Conservation (phyloP, 2,329 filamentous ascomycete genomes). For the Raffaelea ambrosiae region DNA sequence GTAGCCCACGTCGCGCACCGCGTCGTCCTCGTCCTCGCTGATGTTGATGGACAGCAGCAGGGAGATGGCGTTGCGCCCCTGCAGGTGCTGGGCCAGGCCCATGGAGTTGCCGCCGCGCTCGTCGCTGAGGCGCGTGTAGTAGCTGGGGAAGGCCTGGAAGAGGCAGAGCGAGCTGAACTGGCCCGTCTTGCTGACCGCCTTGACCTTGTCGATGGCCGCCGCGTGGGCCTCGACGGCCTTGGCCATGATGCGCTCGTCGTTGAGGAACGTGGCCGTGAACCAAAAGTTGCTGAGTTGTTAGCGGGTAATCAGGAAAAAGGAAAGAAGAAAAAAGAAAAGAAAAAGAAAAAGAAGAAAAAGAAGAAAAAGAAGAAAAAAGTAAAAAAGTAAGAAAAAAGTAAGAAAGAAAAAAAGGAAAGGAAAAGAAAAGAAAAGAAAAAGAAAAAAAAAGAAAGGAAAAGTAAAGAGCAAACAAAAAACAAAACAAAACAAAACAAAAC, state of each 20-base stretch:
- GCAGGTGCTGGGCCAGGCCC: conserved; percentile 14
- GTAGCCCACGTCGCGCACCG: conserved; percentile 13
- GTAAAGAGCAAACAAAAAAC: background rate
- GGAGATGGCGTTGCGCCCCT: conserved; percentile 14
- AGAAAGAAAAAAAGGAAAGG: background rate
- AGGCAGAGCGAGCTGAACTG: conserved; percentile 16
- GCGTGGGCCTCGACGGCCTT: conserved; percentile 23
- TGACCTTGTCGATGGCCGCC: conserved; percentile 15
- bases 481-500: background rate
- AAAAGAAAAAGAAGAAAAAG: no score
- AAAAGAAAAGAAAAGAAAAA: background rate
- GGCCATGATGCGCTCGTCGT: conserved; percentile 24
- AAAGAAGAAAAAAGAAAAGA: background rate
- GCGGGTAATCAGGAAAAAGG: background rate
- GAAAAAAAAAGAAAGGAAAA: background rate
- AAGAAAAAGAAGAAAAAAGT: background rate
- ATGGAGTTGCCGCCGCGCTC: conserved; percentile 16
- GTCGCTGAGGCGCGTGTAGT: conserved; percentile 9
- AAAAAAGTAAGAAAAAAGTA: background rate
- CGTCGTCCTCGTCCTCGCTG: conserved; percentile 12
- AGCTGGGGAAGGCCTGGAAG: conserved; percentile 16
- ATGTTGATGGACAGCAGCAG: conserved; percentile 12
- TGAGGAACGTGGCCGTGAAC: conserved; percentile 27
- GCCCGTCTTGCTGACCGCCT: conserved; percentile 10
- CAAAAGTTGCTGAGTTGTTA: conserved; percentile 19